These are phyloP conservation scores for Geum urbanum DNA, from an alignment of 306 rosid genomes.

Conservation along the genomic window DNA sequence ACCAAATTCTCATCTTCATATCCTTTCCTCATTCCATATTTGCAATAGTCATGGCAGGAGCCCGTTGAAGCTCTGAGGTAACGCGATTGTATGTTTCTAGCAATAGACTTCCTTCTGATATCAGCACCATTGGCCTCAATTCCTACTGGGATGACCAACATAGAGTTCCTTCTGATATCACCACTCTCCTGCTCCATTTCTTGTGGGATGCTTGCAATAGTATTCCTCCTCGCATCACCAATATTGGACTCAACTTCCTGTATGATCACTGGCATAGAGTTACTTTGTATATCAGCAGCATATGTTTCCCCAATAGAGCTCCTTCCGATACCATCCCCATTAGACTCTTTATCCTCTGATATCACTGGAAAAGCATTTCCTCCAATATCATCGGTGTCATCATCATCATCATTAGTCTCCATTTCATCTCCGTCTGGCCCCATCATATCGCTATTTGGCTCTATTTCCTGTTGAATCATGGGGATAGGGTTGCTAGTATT, in stretches of 20 bases:
- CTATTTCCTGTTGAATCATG: conserved; percentile 2
- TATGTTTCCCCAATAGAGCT: not conserved
- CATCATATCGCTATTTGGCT: not conserved
- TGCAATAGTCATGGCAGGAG: conserved; percentile 83
- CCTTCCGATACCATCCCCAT: conserved; percentile 21
- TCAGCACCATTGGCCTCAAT: not conserved
- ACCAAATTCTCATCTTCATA: conserved; percentile 6
- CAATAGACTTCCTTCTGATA: conserved; percentile 5
- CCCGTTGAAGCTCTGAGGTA: conserved; percentile 45
- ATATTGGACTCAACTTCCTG: not conserved
- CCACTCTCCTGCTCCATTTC: not conserved
- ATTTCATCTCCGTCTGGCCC: not conserved
- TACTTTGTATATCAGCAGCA: not conserved
- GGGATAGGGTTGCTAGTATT: not conserved
- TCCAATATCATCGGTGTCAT: not conserved
- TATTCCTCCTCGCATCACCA: not conserved
- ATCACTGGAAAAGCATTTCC: not conserved
- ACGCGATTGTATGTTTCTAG: conserved; percentile 47
- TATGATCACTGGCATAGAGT: conserved; percentile 9
- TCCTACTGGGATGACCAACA: not conserved
- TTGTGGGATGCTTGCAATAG: conserved; percentile 7
- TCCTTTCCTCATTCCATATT: conserved; percentile 52
- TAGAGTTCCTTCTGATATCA: not conserved
- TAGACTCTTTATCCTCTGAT: conserved; percentile 12
- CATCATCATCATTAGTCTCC: not conserved